Base-by-base conservation (phyloP, 495 filamentous ascomycete species). In the Immersiella caudata region DNA sequence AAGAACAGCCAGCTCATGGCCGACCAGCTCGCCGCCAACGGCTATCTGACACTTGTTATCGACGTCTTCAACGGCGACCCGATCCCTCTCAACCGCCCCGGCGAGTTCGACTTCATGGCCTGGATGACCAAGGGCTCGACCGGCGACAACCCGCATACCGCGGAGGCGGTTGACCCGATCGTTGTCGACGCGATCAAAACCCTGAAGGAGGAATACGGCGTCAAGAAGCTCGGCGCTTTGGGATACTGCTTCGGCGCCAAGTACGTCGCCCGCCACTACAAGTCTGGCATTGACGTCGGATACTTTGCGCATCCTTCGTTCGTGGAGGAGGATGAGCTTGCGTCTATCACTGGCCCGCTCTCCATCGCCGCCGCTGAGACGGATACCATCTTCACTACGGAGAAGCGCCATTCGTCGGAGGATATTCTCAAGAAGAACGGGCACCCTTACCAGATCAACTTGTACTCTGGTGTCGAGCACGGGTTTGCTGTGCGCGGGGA, bases 221-320 rank as follows among this genome's bases (percentile, higher is more conserved):
- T 86, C 50, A 90, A 89, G 82, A 88, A 84, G 72, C 77, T 96
- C 58, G 93, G 88, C 6, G 87, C 83, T 68, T 83, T 90, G 1
- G 92, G 92, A 9, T 93, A 94, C 81, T 94, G 92, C 80, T 94
- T 93, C 72, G 92, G 91, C 29, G 84, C 82, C 66, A 87, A 86
- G 82, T 84, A 80, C 72, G 79, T 83, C 2, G 73, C 73, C 58
- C 78, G 82, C 12, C 80, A 83, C 75, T 80, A 74, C 71, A 77
- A 77, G 70, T 68, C 76, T 63, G 83, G 83, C 46, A 84, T 87
- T 60, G 69, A 83, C 6, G 83, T 85, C 54, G 92, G 90, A 62
- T 95, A 82, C 78, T 77, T 83, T 26, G 93, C 92, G 6, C 92
- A 96, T 77, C 93, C 93, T 18, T 84, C 81, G 5, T 92, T 93